Base-by-base conservation (phyloP, 2,329 filamentous ascomycete species). In the Phialemoniopsis sp. region DNA sequence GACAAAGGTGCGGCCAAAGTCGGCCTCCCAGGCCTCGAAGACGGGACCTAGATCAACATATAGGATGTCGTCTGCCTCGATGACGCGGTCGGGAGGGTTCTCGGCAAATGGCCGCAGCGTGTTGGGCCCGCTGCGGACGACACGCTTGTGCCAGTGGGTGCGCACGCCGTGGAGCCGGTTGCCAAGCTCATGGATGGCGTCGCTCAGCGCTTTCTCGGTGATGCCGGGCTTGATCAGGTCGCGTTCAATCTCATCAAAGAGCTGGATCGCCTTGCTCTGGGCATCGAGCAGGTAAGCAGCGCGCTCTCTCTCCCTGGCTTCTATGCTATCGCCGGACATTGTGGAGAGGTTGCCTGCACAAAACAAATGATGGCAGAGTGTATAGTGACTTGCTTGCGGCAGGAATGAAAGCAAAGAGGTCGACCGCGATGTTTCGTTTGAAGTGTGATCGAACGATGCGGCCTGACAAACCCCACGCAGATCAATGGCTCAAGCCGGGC, bases 131-230 rank as follows among this genome's bases (percentile, higher is more conserved):
- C 66, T 70, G 8, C 72, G 58, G 28, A 75, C 59, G 1, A 74
- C 62, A 5, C 70, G 63, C 48, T 74, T 76, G 53, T 76, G 72
- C 72, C 72, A 76, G 43, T 75, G 68, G 3, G 66, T 73, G 13
- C 56, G 52, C 10, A 76, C 59, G 13, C 58, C 60, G 51, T 70
- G 57, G n/a, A 62, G 62, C 29, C 63, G 51, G 8, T 54, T 45
- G 30, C 65, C 68, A 1, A 72, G 59, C 29, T 62, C 54, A 47
- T 72, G 63, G 39, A 75, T 73, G 46, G 70, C 60, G 21, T 69
- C 54, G 54, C 62, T 72, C 17, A 75, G 52, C 18, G 55, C 51
- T 47, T 70, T 71, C 46, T 76, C 71, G 45, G 54, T 66, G 38
- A 73, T 52, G 4, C 71, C 70, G 0, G 71, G 62, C 1, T 68